Evolutionary conservation across 805 yeast species (phyloP).

Genomic region (Wickerhamomyces bisporus): DNA sequence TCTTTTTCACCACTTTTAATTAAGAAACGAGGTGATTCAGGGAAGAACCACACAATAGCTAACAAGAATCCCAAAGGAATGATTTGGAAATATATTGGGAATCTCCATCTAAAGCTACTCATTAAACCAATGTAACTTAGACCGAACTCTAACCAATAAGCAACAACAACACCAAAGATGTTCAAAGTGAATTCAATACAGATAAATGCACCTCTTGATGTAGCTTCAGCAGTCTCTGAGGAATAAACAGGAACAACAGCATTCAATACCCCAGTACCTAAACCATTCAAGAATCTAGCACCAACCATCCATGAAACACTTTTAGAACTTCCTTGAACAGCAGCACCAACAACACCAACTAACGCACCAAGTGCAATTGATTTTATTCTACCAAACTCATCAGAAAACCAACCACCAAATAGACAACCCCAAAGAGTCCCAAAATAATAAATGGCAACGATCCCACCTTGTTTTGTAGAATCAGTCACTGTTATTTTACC

Average conservation of each 20-base stretch:
- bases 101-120: conserved; percentile 5
- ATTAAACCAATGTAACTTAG: conserved; percentile 3
- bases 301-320: conserved; percentile 3
- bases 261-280: conserved; percentile 3
- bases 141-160: conserved; percentile 3
- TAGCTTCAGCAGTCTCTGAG: conserved; percentile 1
- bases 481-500: conserved; percentile 2
- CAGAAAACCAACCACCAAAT: conserved; percentile 4
- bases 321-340: conserved; percentile 1
- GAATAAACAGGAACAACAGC: conserved; percentile 4
- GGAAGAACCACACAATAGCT: conserved; percentile 1
- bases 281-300: conserved; percentile 3
- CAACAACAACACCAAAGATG: conserved; percentile 3
- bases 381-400: conserved; percentile 5
- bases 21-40: conserved; percentile 1
- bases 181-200: conserved; percentile 4
- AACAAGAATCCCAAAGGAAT: conserved; percentile 1
- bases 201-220: conserved; percentile 3
- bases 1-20: neutral
- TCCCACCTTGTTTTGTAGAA: conserved; percentile 4
- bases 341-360: conserved; percentile 2
- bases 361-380: conserved; percentile 1
- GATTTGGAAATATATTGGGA: conserved; percentile 3
- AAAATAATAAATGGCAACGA: conserved; percentile 4
- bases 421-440: conserved; percentile 3